A percentile compares a stretch with the other conserved stretches of the same genome.
Evolutionary conservation across 2,329 filamentous ascomycete genomes (phyloP).

Genomic region (Calonectria leucothoes): DNA sequence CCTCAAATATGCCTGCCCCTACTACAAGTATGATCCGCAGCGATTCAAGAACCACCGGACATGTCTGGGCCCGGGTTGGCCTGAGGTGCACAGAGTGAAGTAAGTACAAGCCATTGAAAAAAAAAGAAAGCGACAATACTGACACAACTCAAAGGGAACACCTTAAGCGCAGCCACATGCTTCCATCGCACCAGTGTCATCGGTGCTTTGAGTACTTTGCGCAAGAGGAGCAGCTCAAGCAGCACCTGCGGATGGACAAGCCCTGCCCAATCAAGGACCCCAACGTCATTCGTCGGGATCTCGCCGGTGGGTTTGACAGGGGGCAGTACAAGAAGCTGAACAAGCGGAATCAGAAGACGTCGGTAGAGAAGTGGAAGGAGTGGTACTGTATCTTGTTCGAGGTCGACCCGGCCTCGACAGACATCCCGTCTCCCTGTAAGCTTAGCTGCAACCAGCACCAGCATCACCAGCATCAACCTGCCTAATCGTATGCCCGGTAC

Average conservation of each 20-base stretch:
- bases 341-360: slow-evolving; percentile 13
- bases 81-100: slow-evolving; percentile 38
- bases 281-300: slow-evolving; percentile 19
- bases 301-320: slow-evolving; percentile 37
- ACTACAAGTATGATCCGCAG: slow-evolving; percentile 48
- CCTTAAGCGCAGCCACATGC: slow-evolving; percentile 34
- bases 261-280: slow-evolving; percentile 35
- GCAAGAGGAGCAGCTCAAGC: slow-evolving; percentile 32
- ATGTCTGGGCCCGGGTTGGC: slow-evolving; percentile 40
- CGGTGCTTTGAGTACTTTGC: slow-evolving; percentile 34
- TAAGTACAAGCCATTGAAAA: slow-evolving; percentile 19
- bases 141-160: slow-evolving; percentile 35
- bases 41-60: slow-evolving; percentile 35
- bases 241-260: slow-evolving; percentile 31
- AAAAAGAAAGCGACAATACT: background rate
- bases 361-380: slow-evolving; percentile 22
- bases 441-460: background rate
- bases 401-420: slow-evolving; percentile 15
- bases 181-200: slow-evolving; percentile 33
- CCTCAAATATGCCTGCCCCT: slow-evolving; percentile 50
- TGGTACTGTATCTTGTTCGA: slow-evolving; percentile 28
- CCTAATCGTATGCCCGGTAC: background rate
- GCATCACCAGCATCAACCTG: no score
- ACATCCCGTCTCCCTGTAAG: slow-evolving; percentile 28
- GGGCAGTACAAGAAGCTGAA: slow-evolving; percentile 36